Evolutionary conservation across 176 grass and related monocot genomes (phyloP).

Genomic region (Bonia amplexicaulis): DNA sequence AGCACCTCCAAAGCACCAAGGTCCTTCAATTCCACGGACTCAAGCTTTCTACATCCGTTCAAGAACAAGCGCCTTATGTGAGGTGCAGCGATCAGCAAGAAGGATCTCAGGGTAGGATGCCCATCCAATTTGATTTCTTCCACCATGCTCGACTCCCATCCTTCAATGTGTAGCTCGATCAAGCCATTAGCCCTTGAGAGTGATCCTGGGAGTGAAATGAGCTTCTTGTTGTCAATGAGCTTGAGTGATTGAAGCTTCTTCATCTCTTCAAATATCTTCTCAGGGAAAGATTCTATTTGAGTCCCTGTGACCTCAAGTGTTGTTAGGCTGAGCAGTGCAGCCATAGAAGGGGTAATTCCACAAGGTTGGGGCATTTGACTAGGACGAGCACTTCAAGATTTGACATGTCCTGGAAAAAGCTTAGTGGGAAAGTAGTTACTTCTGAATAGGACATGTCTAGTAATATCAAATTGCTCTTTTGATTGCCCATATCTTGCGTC

Average conservation of each 20-base stretch:
- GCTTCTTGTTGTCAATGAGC: background rate
- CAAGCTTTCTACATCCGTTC: background rate
- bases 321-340: background rate
- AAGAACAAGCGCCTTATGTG: background rate
- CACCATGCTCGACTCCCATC: background rate
- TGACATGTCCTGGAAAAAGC: background rate
- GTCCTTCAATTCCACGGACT: background rate
- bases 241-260: background rate
- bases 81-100: background rate
- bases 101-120: background rate
- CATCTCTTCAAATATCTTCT: background rate
- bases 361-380: background rate
- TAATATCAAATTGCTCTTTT: background rate
- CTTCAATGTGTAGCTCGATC: background rate
- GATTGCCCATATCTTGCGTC: background rate
- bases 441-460: background rate
- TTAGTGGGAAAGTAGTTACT: background rate
- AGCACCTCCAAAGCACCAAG: constrained; percentile 10
- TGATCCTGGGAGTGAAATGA: background rate
- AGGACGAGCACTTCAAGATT: background rate
- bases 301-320: background rate
- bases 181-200: background rate
- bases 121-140: background rate
- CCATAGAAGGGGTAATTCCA: background rate
- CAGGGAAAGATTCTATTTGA: background rate